phyloP scores from a whole-genome alignment of 345 rosid genomes.

The Camelina laxa region DNA sequence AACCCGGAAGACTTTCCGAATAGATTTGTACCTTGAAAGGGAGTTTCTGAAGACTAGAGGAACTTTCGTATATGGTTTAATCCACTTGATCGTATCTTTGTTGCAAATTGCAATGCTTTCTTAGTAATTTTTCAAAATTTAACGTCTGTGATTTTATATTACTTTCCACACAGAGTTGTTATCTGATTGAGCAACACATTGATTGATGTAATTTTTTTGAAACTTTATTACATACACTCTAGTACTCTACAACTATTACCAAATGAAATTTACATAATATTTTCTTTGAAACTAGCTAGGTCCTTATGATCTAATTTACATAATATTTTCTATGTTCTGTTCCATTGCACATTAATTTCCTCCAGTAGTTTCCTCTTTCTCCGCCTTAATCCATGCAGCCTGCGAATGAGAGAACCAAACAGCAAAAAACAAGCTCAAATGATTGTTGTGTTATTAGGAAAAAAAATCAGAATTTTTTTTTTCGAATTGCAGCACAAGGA shows the following conservation, averaged over 20 bases:
- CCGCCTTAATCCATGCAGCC: slow-evolving; percentile 93
- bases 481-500: background rate
- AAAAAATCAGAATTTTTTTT: background rate
- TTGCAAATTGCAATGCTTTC: no score
- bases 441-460: background rate
- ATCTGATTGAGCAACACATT: background rate
- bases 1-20: background rate
- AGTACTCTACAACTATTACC: background rate
- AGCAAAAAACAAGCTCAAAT: slow-evolving; percentile 17
- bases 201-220: background rate
- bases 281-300: slow-evolving; percentile 17
- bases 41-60: slow-evolving; percentile 34
- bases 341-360: background rate
- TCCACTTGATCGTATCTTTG: no score
- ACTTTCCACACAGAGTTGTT: background rate
- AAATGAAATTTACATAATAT: slow-evolving; percentile 17
- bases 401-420: slow-evolving; percentile 40
- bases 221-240: background rate
- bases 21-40: slow-evolving; percentile 51
- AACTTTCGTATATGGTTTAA: slow-evolving; percentile 18
- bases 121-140: no score
- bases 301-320: background rate
- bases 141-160: no score
- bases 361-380: slow-evolving; percentile 69
- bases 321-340: background rate